Evolutionary conservation across 2,329 filamentous ascomycete genomes (phyloP), one percentile per base, ranked within the genome.

Genomic region (Stachybotrys echinatus): DNA sequence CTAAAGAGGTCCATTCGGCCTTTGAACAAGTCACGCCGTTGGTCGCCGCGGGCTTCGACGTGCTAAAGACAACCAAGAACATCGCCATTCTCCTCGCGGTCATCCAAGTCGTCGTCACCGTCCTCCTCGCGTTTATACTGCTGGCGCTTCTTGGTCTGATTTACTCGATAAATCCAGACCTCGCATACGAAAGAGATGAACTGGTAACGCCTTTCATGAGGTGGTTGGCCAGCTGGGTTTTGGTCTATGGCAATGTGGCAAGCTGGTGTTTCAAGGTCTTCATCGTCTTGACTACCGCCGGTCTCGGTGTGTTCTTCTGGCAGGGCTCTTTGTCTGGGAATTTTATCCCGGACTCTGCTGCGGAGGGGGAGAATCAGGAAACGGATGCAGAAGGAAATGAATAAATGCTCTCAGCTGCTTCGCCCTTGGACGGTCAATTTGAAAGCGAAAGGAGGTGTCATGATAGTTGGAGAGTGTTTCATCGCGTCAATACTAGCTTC

Each of bases 181-280:
- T 45, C 14, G 42, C 21, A 23, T 12, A 45, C 21, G 42, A 45
- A 18, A 45, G 42, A 23, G 14, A 45, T 23, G 42, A 22, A 21
- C 22, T 45, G 42, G 42, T 45, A 6, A 45, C 42, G 18, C 42
- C 42, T n/a, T 22, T 22, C 12, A 12, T 45, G 19, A 21, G 12
- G 23, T 45, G 42, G 42, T 21, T 45, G 42, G 42, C 42, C 23
- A 45, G 42, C 21, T 45, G 42, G 42, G 14, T 45, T n/a, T 12
- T 22, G 12, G 23, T 17, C 7, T 45, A 45, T 12, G 42, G 42
- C 22, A 45, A 6, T 12, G 10, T 45, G 42, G 42, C 42, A 12
- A 23, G 23, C 23, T 45, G 42, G 40, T 45, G 42, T 23, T 23
- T 45, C 14, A 22, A 23, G n/a, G 19, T 45, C 21, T 45, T 23